Percentiles rank a stretch among this genome's conserved stretches.
Evolutionary conservation across 106 monocot genomes (phyloP).

Genomic region (Acorus calamus): DNA sequence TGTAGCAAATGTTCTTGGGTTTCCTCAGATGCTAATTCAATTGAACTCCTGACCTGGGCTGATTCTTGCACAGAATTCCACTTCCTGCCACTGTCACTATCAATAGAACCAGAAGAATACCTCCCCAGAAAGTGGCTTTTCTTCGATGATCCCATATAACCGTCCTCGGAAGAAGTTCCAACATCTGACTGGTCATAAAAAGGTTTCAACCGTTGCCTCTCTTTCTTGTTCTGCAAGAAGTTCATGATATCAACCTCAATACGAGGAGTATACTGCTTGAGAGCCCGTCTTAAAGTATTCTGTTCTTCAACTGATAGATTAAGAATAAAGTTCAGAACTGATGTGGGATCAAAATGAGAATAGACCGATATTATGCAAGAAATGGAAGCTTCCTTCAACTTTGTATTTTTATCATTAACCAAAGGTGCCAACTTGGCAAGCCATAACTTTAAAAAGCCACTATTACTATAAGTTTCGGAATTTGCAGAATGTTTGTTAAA

Average conservation of each 20-base stretch:
- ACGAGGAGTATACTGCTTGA: slow-evolving; percentile 94
- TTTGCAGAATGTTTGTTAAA: slow-evolving; percentile 76
- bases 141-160: slow-evolving; percentile 53
- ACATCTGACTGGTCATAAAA: slow-evolving; percentile 84
- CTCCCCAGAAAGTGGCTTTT: slow-evolving; percentile 56
- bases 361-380: slow-evolving; percentile 91
- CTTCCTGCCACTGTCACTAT: slow-evolving; percentile 56
- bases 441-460: slow-evolving; percentile 94
- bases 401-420: slow-evolving; percentile 89
- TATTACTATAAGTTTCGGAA: slow-evolving; percentile 61
- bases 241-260: slow-evolving; percentile 97
- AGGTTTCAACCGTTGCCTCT: slow-evolving; percentile 70
- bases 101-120: slow-evolving; percentile 66
- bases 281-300: slow-evolving; percentile 72
- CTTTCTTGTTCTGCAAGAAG: slow-evolving; percentile 92
- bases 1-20: slow-evolving; percentile 22
- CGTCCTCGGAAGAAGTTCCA: slow-evolving; percentile 89
- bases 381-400: slow-evolving; percentile 89
- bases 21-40: slow-evolving; percentile 40
- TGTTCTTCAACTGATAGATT: slow-evolving; percentile 83
- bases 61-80: slow-evolving; percentile 63
- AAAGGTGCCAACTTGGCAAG: slow-evolving; percentile 84
- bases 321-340: slow-evolving; percentile 88
- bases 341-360: slow-evolving; percentile 74
- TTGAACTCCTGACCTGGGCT: slow-evolving; percentile 21